Evolutionary conservation across 352 stramenopile species (phyloP).

Genomic region (Globisporangium spiculum): DNA sequence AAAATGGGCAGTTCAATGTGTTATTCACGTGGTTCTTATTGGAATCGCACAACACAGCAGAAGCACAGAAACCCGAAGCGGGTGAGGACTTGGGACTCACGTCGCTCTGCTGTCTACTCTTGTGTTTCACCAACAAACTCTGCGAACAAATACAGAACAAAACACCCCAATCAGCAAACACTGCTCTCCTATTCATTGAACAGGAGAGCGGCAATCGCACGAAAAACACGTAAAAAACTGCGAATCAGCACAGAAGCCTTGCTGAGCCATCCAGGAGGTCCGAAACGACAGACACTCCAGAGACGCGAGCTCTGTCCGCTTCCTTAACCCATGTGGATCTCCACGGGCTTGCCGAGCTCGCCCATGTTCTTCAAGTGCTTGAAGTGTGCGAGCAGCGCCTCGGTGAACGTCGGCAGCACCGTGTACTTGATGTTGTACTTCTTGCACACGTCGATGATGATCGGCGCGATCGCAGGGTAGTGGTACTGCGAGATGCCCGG

Average conservation of each 20-base stretch:
- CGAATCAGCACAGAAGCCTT: background rate
- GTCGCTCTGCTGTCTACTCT: background rate
- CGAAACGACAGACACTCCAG: background rate
- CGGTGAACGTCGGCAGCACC: constrained; percentile 78
- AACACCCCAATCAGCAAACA: background rate
- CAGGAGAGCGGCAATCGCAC: background rate
- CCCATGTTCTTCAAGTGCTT: constrained; percentile 90
- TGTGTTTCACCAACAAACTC: background rate
- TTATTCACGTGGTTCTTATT: background rate
- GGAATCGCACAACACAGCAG: background rate
- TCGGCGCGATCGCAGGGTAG: constrained; percentile 90
- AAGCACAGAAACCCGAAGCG: background rate
- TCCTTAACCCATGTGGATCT: constrained; percentile 86
- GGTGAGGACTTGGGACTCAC: background rate
- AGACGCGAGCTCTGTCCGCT: background rate
- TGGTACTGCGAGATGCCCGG: constrained; percentile 93
- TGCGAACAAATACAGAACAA: background rate
- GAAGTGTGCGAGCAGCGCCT: constrained; percentile 83
- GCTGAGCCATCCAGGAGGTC: background rate
- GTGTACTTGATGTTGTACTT: constrained; percentile 94
- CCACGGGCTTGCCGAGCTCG: constrained; percentile 67
- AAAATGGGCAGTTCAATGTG: background rate
- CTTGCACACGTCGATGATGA: constrained; percentile 91
- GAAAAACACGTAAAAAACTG: background rate
- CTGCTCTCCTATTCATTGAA: background rate